Conservation (phyloP, 202 grass and related monocot species). For the Eragrostis tef region DNA sequence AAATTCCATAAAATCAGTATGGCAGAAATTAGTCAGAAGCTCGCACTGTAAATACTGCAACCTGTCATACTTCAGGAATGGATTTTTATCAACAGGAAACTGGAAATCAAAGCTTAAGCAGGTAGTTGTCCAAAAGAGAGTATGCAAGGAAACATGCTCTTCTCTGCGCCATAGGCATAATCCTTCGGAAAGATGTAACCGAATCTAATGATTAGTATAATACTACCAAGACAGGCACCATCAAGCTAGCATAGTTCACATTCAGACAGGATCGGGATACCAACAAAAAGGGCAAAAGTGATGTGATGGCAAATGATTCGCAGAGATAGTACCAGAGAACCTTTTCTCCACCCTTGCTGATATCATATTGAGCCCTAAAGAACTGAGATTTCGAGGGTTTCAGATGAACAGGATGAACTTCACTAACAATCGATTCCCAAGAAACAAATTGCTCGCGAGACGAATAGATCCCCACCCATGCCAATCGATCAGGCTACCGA, state of each 20-base stretch:
- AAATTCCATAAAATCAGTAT: background rate
- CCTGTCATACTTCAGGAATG: background rate
- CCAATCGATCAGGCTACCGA: background rate
- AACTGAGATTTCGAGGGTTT: too few species aligned
- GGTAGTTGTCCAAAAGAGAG: background rate
- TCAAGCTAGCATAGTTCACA: background rate
- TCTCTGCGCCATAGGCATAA: background rate
- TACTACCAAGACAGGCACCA: background rate
- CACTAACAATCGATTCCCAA: background rate
- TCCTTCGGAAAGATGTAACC: background rate
- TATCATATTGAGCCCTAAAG: too few species aligned
- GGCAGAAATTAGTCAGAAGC: background rate
- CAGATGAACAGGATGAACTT: too few species aligned
- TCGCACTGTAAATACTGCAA: background rate
- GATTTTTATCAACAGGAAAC: constrained; percentile 8
- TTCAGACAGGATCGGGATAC: background rate
- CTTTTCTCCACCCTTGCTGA: background rate
- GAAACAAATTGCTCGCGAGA: background rate
- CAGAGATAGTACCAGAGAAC: background rate
- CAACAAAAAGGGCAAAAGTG: background rate
- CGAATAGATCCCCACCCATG: too few species aligned
- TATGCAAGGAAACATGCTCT: background rate
- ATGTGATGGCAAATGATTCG: background rate
- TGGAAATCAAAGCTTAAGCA: constrained; percentile 1
- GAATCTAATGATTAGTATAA: background rate